phyloP scores from a whole-genome alignment of 106 monocot species.

The Dendrobium catenatum region DNA sequence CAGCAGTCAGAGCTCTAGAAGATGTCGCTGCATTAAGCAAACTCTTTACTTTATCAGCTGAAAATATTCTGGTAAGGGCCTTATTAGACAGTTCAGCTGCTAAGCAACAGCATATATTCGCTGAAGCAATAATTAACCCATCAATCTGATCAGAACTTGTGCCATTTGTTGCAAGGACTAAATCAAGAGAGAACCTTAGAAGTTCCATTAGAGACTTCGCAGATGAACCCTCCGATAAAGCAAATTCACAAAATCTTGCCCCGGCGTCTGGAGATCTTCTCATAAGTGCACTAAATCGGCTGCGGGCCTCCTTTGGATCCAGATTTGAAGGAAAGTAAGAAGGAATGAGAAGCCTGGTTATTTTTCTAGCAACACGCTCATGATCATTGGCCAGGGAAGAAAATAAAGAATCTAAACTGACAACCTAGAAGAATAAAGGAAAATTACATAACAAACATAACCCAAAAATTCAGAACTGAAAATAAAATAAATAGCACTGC shows the following conservation, averaged over 20 bases:
- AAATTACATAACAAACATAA: background rate
- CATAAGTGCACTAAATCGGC: slow-evolving; percentile 64
- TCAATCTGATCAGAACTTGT: slow-evolving; percentile 52
- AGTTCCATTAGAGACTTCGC: slow-evolving; percentile 70
- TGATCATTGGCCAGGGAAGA: slow-evolving; percentile 80
- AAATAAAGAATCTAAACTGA: slow-evolving; percentile 57
- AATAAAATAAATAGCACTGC: background rate
- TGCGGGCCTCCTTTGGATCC: slow-evolving; percentile 54
- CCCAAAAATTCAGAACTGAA: background rate
- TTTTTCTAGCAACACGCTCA: slow-evolving; percentile 61
- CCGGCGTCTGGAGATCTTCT: slow-evolving; percentile 81
- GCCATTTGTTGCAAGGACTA: slow-evolving; percentile 40
- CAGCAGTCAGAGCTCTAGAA: slow-evolving; percentile 39
- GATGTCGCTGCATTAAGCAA: slow-evolving; percentile 53
- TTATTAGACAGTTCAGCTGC: slow-evolving; percentile 33
- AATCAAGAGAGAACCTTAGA: slow-evolving; percentile 32
- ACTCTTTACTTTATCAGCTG: slow-evolving; percentile 38
- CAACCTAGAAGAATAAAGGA: slow-evolving; percentile 44
- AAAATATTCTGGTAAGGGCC: slow-evolving; percentile 44
- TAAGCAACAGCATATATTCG: slow-evolving; percentile 57
- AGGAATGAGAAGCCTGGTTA: slow-evolving; percentile 75
- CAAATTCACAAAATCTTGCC: slow-evolving; percentile 93
- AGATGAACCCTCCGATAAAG: slow-evolving; percentile 67
- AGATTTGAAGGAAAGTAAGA: slow-evolving; percentile 87
- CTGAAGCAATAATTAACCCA: slow-evolving; percentile 56